A percentile compares a stretch with the other conserved stretches of the same genome.
Conservation (phyloP, 306 rosid species). For the Rosa multiflora region DNA sequence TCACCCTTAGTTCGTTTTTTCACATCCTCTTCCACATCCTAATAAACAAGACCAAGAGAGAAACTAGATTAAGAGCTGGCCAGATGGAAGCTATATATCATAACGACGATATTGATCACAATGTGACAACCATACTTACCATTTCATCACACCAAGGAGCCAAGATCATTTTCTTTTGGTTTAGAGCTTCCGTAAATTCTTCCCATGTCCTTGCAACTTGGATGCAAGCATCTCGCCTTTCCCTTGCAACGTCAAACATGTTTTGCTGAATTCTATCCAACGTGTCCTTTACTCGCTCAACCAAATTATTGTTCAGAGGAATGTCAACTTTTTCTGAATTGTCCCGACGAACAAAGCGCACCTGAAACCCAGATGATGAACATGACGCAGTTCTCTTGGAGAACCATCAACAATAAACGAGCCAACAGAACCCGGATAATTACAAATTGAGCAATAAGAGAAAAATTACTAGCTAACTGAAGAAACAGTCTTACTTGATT, state of each 20-base stretch:
- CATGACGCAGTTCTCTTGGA: background rate
- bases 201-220: conserved; percentile 68
- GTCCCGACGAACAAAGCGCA: conserved; percentile 78
- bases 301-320: conserved; percentile 45
- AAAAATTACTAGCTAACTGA: no score
- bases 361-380: conserved; percentile 35
- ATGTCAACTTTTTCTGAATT: conserved; percentile 63
- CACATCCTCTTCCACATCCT: conserved; percentile 87
- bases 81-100: no score
- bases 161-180: conserved; percentile 67
- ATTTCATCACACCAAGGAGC: conserved; percentile 98
- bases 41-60: conserved; percentile 11
- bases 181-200: conserved; percentile 70
- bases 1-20: conserved; percentile 78
- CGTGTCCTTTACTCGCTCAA: conserved; percentile 54
- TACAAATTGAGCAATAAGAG: background rate
- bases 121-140: conserved; percentile 35
- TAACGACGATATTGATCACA: background rate
- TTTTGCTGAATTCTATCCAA: conserved; percentile 60
- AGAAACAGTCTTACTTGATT: conserved; percentile 51
- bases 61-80: background rate
- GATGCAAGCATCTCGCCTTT: conserved; percentile 71
- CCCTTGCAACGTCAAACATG: conserved; percentile 68
- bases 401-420: background rate
- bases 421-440: background rate